These are phyloP conservation scores for Rhododendron ferrugineum DNA, from an alignment of 148 eudicot species.

Conservation along the genomic window DNA sequence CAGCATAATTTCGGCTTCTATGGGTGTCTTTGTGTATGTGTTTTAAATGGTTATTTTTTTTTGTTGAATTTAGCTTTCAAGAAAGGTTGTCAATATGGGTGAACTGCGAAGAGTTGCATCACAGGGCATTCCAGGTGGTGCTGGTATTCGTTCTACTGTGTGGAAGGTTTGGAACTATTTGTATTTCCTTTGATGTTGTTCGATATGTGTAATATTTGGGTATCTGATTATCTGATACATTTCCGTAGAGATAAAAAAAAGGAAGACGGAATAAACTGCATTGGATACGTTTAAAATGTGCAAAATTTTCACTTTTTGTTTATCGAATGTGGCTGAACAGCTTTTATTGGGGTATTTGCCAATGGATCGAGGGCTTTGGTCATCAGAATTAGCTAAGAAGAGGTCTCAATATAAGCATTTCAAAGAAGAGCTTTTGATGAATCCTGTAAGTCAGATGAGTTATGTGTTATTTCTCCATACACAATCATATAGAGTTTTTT, in stretches of 20 bases:
- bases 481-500: neutral
- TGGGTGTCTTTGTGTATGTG: neutral
- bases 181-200: neutral
- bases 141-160: conserved; percentile 65
- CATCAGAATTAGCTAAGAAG: conserved; percentile 81
- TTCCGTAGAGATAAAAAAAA: neutral
- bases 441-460: conserved; percentile 61
- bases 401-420: conserved; percentile 79
- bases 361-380: conserved; percentile 67
- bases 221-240: neutral
- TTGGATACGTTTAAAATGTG: neutral
- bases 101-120: conserved; percentile 82
- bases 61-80: conserved; percentile 51
- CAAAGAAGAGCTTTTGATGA: conserved; percentile 88
- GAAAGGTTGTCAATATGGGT: conserved; percentile 75
- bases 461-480: neutral
- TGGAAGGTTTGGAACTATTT: conserved; percentile 63
- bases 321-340: conserved; percentile 31
- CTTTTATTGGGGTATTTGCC: conserved; percentile 83
- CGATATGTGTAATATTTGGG: neutral
- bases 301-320: neutral
- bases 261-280: neutral
- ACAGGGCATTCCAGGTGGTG: conserved; percentile 81
- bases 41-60: neutral
- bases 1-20: neutral